Conservation (phyloP, 805 yeast species). For the Torulaspora quercuum region DNA sequence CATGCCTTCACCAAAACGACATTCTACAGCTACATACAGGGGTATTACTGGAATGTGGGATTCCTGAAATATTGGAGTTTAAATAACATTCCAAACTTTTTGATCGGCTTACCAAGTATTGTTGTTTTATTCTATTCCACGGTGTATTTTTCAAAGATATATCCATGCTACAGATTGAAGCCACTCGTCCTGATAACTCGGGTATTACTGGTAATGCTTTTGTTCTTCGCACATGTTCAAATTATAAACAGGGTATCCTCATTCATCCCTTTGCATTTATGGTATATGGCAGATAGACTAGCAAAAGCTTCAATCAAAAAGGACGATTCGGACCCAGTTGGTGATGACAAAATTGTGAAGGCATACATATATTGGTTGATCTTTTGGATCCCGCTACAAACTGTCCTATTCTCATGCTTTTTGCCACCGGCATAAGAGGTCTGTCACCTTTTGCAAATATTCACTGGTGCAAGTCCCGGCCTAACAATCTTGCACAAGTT, state of each 20-base stretch:
- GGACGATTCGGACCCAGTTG: constrained; percentile 15
- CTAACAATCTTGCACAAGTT: too few species aligned
- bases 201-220: constrained; percentile 47
- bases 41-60: constrained; percentile 81
- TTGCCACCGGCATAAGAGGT: constrained; percentile 97
- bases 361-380: constrained; percentile 48
- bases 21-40: constrained; percentile 68
- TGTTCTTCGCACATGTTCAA: constrained; percentile 76
- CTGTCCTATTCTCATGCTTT: constrained; percentile 72
- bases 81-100: constrained; percentile 78
- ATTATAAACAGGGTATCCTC: constrained; percentile 76
- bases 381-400: constrained; percentile 65
- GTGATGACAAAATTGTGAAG: constrained; percentile 33
- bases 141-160: constrained; percentile 36
- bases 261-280: constrained; percentile 69
- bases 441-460: too few species aligned
- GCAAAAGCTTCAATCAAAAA: constrained; percentile 21
- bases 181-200: constrained; percentile 45
- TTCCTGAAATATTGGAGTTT: constrained; percentile 77
- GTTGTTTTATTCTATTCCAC: constrained; percentile 44
- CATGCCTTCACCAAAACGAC: constrained; percentile 33
- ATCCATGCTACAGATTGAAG: constrained; percentile 38
- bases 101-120: constrained; percentile 68
- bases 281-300: constrained; percentile 56
- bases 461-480: too few species aligned